Conservation (phyloP, 768 basidiomycete species). For the Lentinula edodes region DNA sequence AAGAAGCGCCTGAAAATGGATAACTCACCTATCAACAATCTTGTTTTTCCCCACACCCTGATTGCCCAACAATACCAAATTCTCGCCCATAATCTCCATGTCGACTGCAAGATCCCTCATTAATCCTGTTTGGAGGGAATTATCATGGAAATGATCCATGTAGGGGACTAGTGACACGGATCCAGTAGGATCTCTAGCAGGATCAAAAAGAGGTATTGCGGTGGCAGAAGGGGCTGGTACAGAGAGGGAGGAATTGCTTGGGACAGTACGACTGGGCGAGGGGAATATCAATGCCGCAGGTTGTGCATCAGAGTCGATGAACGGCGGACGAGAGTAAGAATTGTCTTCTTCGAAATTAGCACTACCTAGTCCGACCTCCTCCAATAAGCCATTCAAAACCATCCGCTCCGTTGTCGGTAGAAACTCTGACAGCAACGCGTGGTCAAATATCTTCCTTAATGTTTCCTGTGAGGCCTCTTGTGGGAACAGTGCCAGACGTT, state of each 20-base stretch:
- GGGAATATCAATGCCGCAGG: constrained; percentile 41
- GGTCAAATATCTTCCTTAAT: constrained; percentile 40
- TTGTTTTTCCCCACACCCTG: constrained; percentile 76
- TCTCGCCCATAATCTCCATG: constrained; percentile 54
- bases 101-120: constrained; percentile 65
- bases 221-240: constrained; percentile 17
- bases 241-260: constrained; percentile 13
- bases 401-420: constrained; percentile 53
- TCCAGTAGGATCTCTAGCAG: constrained; percentile 46
- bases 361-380: constrained; percentile 28
- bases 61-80: constrained; percentile 62
- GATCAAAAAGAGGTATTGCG: constrained; percentile 44
- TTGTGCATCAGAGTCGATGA: constrained; percentile 20
- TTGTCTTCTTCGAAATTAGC: constrained; percentile 34
- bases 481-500: constrained; percentile 40
- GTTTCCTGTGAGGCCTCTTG: constrained; percentile 28
- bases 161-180: constrained; percentile 54
- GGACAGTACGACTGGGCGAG: constrained; percentile 27
- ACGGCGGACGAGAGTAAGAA: constrained; percentile 42
- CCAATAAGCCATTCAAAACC: constrained; percentile 45
- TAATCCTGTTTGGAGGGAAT: constrained; percentile 59
- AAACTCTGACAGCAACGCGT: constrained; percentile 54
- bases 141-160: constrained; percentile 70
- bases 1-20: neutral
- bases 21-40: constrained; percentile 51